Conservation (phyloP, 495 filamentous ascomycete genomes). For the Penicillium bialowiezense region DNA sequence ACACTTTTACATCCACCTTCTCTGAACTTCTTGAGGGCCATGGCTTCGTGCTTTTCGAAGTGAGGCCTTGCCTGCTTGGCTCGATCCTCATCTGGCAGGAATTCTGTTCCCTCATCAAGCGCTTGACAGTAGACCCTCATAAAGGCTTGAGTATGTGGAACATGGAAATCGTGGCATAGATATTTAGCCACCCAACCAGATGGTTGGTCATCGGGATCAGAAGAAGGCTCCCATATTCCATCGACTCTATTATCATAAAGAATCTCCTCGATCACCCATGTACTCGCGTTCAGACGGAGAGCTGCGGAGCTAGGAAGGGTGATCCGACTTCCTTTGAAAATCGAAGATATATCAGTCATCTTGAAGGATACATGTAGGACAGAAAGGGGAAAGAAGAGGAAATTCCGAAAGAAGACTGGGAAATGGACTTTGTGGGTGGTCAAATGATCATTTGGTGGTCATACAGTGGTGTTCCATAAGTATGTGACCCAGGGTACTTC, state of each 20-base stretch:
- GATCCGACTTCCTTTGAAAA: constrained; percentile 2
- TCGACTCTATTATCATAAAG: constrained; percentile 5
- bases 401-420: not conserved
- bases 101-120: constrained; percentile 1
- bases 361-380: not conserved
- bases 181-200: constrained; percentile 1
- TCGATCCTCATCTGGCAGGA: constrained; percentile 1
- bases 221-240: constrained; percentile 1
- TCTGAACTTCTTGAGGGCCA: not conserved
- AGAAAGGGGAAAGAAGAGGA: constrained; percentile 1
- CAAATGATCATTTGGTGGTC: not conserved
- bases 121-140: constrained; percentile 2
- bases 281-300: not conserved
- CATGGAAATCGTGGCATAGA: not conserved
- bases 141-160: not conserved
- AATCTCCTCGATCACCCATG: constrained; percentile 2
- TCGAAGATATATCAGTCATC: constrained; percentile 3
- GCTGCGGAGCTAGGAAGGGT: constrained; percentile 2
- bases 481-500: too few relatives aligned
- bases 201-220: not conserved
- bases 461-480: too few relatives aligned
- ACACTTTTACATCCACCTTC: constrained; percentile 4
- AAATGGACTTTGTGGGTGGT: constrained; percentile 2
- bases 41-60: not conserved
- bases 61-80: constrained; percentile 1